These are phyloP conservation scores for Isoetes engelmannii DNA, from an alignment of 83 land plant genomes.

Conservation along the genomic window DNA sequence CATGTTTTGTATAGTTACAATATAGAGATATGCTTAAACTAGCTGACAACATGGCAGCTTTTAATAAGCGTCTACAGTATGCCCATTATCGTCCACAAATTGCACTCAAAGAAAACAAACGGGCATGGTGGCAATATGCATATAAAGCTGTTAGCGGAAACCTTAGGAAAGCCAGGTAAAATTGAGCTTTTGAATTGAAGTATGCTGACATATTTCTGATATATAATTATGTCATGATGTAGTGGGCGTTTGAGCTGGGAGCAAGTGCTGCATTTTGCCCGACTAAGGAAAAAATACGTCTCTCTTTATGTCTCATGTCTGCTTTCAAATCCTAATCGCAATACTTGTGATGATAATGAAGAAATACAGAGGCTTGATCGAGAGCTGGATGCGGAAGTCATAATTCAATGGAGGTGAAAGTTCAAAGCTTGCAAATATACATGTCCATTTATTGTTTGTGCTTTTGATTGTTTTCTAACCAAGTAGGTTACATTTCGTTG, in stretches of 20 bases:
- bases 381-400: conserved; percentile 69
- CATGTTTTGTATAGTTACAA: conserved; percentile 46
- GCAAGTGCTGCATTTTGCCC: conserved; percentile 50
- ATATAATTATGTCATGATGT: conserved; percentile 8
- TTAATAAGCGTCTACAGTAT: conserved; percentile 78
- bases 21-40: conserved; percentile 74
- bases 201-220: background rate
- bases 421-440: background rate
- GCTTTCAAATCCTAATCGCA: conserved; percentile 52
- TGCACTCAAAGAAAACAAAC: conserved; percentile 48
- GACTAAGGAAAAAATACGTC: conserved; percentile 63
- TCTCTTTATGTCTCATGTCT: conserved; percentile 66
- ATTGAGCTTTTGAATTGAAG: background rate
- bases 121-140: conserved; percentile 93
- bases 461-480: background rate
- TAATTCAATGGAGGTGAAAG: conserved; percentile 89
- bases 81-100: conserved; percentile 75
- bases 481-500: background rate
- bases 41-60: conserved; percentile 83
- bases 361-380: conserved; percentile 70
- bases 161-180: conserved; percentile 74
- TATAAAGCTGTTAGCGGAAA: conserved; percentile 61
- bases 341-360: conserved; percentile 60
- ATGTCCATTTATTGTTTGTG: background rate
- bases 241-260: conserved; percentile 93